Evolutionary conservation across 2,329 filamentous ascomycete species (phyloP).

Genomic region (Calonectria naviculata): DNA sequence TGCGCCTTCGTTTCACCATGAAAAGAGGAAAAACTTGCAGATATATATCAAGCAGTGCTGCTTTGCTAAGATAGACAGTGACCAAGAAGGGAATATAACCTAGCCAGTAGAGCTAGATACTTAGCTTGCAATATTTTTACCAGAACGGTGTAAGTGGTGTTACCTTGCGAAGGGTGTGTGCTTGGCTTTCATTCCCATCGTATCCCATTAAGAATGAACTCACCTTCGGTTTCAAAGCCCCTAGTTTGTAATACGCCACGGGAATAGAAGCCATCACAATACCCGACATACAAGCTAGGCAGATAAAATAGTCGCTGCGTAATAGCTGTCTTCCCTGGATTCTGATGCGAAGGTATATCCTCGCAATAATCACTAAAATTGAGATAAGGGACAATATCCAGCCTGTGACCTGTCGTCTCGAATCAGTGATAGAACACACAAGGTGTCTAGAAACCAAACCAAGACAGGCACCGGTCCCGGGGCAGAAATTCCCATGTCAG

Average conservation of each 20-base stretch:
- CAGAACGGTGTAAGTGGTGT: not conserved
- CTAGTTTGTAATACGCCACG: not conserved
- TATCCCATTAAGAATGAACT: not conserved
- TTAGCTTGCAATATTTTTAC: not conserved
- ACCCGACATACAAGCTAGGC: not conserved
- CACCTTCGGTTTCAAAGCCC: not conserved
- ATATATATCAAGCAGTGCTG: not conserved
- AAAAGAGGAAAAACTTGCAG: not conserved
- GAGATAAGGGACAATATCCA: not conserved
- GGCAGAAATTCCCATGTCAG: not conserved
- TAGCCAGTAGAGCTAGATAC: not conserved
- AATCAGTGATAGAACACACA: not conserved
- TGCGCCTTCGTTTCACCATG: not conserved
- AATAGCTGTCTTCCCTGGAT: not conserved
- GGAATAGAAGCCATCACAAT: not conserved
- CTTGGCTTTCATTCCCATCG: not conserved
- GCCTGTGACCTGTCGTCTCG: not conserved
- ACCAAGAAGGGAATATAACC: not conserved
- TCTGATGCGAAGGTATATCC: not conserved
- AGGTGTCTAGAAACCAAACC: not conserved
- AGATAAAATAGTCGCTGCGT: not conserved
- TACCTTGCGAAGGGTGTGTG: not conserved
- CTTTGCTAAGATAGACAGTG: not conserved
- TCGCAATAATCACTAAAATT: not conserved
- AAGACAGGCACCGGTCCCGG: not conserved